Base-by-base conservation (phyloP, 1,139 yeast genomes). In the Suhomyces wounanorum region DNA sequence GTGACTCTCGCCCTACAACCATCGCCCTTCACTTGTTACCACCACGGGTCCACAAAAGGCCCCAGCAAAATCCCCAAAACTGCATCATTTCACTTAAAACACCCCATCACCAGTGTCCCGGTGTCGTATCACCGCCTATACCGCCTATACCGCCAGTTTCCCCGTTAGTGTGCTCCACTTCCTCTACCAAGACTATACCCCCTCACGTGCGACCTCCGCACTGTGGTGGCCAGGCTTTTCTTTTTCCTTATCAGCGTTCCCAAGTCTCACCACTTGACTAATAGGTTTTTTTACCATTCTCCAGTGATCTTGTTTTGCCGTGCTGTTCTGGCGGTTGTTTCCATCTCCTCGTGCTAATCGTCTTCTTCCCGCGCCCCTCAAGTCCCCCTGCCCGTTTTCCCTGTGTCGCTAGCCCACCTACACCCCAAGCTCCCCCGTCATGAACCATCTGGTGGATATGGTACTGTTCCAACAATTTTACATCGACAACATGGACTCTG, bases 211-310 rank as follows among this genome's bases (percentile, higher is more conserved):
- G 18, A 30, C 28, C 45, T 30, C 45, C 52, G 49, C 49, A 49
- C 49, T 49, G 52, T 49, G 52, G 52, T 45, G 52, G 40, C 28
- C 52, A 43, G 46, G 46, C 44, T 48, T 45, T 37, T 44, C 42
- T 49, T 44, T 44, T 44, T 49, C 37, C 52, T 49, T 49, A 49
- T 49, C 52, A 42, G 40, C 40, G 52, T 45, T 44, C 45, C 40
- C 40, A 45, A 37, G 42, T 49, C 52, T 47, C 46, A 47, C 50
- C 46, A 43, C 50, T 43, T 42, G 43, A 25, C 44, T 39, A 43
- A 43, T 43, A 26, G 45, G 23, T 40, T 40, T 43, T 43, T 33
- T 44, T 41, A 30, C 37, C 44, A 18, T 17, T 21, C 28, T 18
- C 8, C 26, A 5, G 36, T 41, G 36, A 41, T 41, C 37, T 14